phyloP scores from a whole-genome alignment of 2,329 filamentous ascomycete genomes.

The Ophiostoma perfectum region DNA sequence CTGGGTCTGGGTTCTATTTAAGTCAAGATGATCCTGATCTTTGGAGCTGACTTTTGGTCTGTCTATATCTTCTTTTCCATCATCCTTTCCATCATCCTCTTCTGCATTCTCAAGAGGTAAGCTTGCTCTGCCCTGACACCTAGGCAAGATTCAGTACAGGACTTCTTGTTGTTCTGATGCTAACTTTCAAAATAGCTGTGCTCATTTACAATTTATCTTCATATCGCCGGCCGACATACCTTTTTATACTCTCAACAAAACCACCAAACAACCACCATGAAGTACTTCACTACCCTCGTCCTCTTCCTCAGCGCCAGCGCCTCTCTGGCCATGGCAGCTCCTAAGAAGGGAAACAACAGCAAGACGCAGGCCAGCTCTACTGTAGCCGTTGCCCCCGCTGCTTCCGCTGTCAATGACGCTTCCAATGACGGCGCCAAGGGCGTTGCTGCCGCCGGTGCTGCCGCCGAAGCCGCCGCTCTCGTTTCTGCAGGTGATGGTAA shows the following conservation, averaged over 20 bases:
- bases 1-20: background rate
- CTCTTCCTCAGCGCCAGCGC: slow-evolving; percentile 24
- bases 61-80: background rate
- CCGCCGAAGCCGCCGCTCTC: slow-evolving; percentile 22
- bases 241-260: background rate
- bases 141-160: background rate
- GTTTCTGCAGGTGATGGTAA: slow-evolving; percentile 22
- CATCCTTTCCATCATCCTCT: background rate
- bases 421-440: slow-evolving; percentile 11
- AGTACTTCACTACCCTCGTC: slow-evolving; percentile 24
- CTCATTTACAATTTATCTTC: background rate
- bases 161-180: too few species aligned
- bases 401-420: background rate
- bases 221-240: slow-evolving; percentile 22
- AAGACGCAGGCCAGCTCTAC: background rate
- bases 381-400: background rate
- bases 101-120: background rate
- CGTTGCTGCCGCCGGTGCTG: slow-evolving; percentile 18
- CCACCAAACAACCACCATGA: slow-evolving; percentile 20
- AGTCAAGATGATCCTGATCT: background rate
- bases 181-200: background rate
- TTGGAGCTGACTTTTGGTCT: background rate
- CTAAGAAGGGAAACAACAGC: slow-evolving; percentile 20
- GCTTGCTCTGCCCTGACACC: background rate
- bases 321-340: slow-evolving; percentile 22